These are phyloP conservation scores for Galeopsis tetrahit DNA, from an alignment of 257 asterid genomes.

Conservation along the genomic window DNA sequence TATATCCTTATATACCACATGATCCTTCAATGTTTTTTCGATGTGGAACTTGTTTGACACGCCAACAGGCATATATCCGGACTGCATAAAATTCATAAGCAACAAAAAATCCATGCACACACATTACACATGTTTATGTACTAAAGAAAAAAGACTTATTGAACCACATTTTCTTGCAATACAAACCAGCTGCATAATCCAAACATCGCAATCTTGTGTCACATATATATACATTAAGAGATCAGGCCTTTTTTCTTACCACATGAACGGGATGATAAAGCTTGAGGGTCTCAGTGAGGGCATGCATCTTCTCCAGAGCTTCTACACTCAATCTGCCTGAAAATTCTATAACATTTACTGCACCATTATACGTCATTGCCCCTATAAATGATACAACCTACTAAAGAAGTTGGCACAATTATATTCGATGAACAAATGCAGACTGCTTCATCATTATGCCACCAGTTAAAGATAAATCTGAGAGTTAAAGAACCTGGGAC, in stretches of 20 bases:
- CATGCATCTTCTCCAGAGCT: too few species aligned
- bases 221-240: too few species aligned
- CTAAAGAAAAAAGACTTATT: conserved; percentile 50
- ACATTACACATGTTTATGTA: background rate
- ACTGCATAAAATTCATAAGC: conserved; percentile 7
- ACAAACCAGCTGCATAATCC: conserved; percentile 66
- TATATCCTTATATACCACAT: conserved; percentile 12
- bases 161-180: conserved; percentile 81
- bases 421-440: conserved; percentile 40
- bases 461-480: conserved; percentile 30
- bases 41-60: too few species aligned
- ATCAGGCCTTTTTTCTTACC: too few species aligned
- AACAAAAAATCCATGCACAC: background rate
- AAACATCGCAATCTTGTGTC: conserved; percentile 24
- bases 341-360: too few species aligned
- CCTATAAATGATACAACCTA: too few species aligned
- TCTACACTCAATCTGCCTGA: too few species aligned
- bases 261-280: too few species aligned
- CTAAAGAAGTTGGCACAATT: conserved; percentile 1
- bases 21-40: too few species aligned
- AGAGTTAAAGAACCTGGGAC: conserved; percentile 70
- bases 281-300: too few species aligned
- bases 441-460: conserved; percentile 25
- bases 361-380: too few species aligned
- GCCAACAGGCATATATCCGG: too few species aligned